Percentiles rank a stretch among this genome's conserved stretches.
Evolutionary conservation across 1,284 basidiomycete genomes (phyloP).

Genomic region (Melampsora allii-populina): DNA sequence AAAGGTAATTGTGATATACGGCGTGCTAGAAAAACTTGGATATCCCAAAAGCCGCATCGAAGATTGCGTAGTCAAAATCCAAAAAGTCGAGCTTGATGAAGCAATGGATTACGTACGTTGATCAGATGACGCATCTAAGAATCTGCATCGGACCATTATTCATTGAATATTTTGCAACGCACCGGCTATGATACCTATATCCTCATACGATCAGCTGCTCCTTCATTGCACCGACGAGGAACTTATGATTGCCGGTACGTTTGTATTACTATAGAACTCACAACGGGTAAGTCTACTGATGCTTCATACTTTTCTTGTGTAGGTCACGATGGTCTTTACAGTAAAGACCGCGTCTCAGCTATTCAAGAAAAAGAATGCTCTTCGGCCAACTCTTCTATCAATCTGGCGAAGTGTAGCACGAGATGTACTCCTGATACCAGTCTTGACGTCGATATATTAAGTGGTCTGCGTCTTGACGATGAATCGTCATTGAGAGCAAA

Average conservation of each 20-base stretch:
- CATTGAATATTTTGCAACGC: neutral
- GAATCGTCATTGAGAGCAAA: neutral
- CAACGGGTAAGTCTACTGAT: neutral
- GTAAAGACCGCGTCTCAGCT: neutral
- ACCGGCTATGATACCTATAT: conserved; percentile 59
- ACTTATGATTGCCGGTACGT: conserved; percentile 35
- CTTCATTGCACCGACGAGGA: conserved; percentile 40
- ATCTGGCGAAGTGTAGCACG: neutral
- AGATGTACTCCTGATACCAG: neutral
- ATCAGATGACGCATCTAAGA: neutral
- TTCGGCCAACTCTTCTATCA: neutral
- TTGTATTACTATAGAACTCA: neutral
- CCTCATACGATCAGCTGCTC: conserved; percentile 11
- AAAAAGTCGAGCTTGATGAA: conserved; percentile 73
- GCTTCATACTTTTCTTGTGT: neutral
- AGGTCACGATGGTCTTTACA: conserved; percentile 25
- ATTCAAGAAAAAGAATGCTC: conserved; percentile 17
- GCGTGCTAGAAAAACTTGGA: conserved; percentile 76
- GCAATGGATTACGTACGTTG: conserved; percentile 81
- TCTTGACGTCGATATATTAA: neutral
- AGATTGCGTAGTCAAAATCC: conserved; percentile 64
- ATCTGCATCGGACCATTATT: neutral
- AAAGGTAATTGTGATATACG: conserved; percentile 73
- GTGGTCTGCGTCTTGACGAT: neutral
- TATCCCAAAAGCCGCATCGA: conserved; percentile 69